Conservation (phyloP, 495 filamentous ascomycete genomes). For the Pseudomonodictys pantanalensis region DNA sequence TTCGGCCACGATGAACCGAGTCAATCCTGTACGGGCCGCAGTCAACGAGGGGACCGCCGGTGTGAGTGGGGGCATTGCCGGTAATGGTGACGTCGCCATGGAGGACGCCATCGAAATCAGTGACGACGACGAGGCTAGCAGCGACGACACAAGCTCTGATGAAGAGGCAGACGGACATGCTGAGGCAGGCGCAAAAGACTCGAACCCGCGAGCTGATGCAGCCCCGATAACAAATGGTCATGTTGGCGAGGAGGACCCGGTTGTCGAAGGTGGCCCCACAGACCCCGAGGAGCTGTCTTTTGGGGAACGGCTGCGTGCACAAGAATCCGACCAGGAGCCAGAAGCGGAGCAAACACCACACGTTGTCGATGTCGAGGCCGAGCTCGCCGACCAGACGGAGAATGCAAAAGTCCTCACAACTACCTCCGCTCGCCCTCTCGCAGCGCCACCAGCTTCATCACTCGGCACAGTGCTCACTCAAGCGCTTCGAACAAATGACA, state of each 20-base stretch:
- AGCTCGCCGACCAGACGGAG: conserved; percentile 48
- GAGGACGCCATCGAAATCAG: conserved; percentile 54
- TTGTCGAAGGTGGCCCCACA: conserved; percentile 5
- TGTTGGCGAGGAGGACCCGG: conserved; percentile 53
- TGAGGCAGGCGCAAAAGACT: conserved; percentile 19
- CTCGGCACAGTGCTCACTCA: conserved; percentile 87
- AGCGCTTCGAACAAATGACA: conserved; percentile 87
- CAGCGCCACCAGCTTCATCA: conserved; percentile 66
- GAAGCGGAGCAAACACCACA: neutral
- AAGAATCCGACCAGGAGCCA: conserved; percentile 53
- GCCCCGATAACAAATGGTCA: conserved; percentile 38
- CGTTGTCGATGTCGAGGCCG: conserved; percentile 69
- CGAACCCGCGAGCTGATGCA: conserved; percentile 15
- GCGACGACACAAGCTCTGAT: conserved; percentile 30
- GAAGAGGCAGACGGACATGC: conserved; percentile 30
- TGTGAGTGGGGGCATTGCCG: conserved; percentile 47
- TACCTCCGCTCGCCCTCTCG: conserved; percentile 25
- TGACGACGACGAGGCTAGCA: conserved; percentile 52
- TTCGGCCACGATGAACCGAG: conserved; percentile 34
- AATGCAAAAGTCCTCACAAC: conserved; percentile 41
- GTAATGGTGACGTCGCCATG: conserved; percentile 38
- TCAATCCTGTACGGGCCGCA: conserved; percentile 53
- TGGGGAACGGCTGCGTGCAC: conserved; percentile 77
- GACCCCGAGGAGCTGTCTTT: conserved; percentile 70
- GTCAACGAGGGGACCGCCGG: conserved; percentile 74